Conservation (phyloP, 176 grass and related monocot genomes). For the Raddia guianensis region DNA sequence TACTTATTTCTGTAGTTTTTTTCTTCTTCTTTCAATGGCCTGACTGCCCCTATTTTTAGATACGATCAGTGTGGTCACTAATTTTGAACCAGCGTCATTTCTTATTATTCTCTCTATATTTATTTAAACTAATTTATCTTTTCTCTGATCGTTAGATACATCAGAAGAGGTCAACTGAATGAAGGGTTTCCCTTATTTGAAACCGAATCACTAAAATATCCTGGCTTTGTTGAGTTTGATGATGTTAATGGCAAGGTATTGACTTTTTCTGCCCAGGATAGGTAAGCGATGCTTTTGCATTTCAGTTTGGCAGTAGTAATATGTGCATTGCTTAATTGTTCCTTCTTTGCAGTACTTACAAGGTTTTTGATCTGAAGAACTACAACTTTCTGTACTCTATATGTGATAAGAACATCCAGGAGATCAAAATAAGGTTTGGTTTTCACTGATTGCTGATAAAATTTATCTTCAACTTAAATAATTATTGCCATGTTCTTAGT, state of each 20-base stretch:
- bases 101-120: constrained; percentile 1
- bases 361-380: constrained; percentile 87
- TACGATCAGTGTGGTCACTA: constrained; percentile 12
- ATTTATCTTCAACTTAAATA: constrained; percentile 29
- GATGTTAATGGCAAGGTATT: constrained; percentile 88
- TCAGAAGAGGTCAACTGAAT: constrained; percentile 66
- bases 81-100: not conserved
- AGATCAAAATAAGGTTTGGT: constrained; percentile 82
- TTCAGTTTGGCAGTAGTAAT: not conserved
- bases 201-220: constrained; percentile 76
- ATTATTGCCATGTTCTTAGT: constrained; percentile 29
- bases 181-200: constrained; percentile 75
- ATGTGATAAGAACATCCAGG: constrained; percentile 67
- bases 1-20: not conserved
- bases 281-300: constrained; percentile 40
- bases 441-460: constrained; percentile 7
- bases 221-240: constrained; percentile 87
- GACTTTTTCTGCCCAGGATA: constrained; percentile 68
- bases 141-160: constrained; percentile 43
- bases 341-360: constrained; percentile 63
- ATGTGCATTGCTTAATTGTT: constrained; percentile 30
- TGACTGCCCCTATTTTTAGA: not conserved
- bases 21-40: not conserved
- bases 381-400: constrained; percentile 79
- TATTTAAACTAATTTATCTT: not conserved